Evolutionary conservation across 345 rosid species (phyloP), one percentile per base, ranked within the genome.

Genomic region (Melastoma malabathricum): DNA sequence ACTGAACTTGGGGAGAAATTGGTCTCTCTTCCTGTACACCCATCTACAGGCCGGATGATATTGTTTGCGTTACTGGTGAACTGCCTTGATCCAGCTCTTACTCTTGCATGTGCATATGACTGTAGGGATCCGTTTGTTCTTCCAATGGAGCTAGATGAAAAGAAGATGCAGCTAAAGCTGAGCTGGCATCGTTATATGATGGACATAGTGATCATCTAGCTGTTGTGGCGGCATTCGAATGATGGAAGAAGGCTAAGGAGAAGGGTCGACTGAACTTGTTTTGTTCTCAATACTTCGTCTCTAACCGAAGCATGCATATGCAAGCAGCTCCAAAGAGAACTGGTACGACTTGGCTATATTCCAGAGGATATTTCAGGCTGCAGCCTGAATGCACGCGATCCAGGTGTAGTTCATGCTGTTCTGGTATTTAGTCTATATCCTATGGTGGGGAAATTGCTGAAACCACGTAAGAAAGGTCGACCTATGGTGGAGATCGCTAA

Each of bases 71-170:
- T 92, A 51, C 60, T 92, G 69, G 78, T 92, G 74, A 79, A 84
- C 71, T 87, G 94, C 65, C 94, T 92, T 45, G 95, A 87, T 69
- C 98, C 97, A 49, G 95, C 98, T 46, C 71, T 92, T 68, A 92
- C 98, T 39, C 55, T 92, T 59, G 98, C 95, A 13, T 92, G 97
- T 77, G 97, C 97, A 53, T 76, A 86, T 5, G 95, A 92, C 71
- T 82, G 71, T 63, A 82, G 73, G 67, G 93, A 83, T 46, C 98
- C 98, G 2, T 87, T 87, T 50, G 81, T 83, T 31, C 72, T 84
- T 58, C 95, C 98, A 43, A 67, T 92, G 80, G 64, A 74, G 38
- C 90, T 82, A 43, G 49, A 50, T 67, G 90, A 81, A 59, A 92
- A 73, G 73, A 75, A 79, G 66, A 67, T 50, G 79, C 74, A 64